phyloP scores from a whole-genome alignment of 2,329 filamentous ascomycete species.

The Aspergillus bombycis region DNA sequence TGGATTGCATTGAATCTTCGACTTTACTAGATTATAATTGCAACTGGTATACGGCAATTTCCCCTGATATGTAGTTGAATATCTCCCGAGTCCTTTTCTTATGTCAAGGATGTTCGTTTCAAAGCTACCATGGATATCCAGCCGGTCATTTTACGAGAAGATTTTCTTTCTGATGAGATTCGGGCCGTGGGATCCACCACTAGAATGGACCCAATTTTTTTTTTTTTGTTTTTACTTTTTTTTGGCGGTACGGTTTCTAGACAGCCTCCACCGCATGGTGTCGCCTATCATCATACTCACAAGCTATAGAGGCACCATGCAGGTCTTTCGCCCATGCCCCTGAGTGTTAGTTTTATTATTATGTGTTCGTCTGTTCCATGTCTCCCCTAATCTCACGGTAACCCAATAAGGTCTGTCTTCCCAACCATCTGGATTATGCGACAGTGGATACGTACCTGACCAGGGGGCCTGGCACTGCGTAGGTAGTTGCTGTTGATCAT shows the following conservation, averaged over 20 bases:
- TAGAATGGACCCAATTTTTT: background rate
- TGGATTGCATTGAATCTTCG: background rate
- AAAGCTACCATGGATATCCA: background rate
- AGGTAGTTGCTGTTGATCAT: background rate
- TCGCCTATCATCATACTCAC: background rate
- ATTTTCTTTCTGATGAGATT: background rate
- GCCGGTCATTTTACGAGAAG: background rate
- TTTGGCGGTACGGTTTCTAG: background rate
- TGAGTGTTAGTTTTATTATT: background rate
- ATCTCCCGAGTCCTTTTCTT: background rate
- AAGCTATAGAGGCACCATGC: background rate
- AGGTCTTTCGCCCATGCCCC: background rate
- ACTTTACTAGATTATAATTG: background rate
- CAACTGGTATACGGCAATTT: background rate
- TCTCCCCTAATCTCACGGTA: background rate
- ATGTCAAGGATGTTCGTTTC: background rate
- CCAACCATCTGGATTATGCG: background rate
- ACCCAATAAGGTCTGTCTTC: background rate
- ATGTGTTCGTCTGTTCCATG: background rate
- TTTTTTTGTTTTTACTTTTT: background rate
- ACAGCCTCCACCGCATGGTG: background rate
- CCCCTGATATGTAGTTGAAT: background rate
- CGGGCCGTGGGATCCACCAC: too few relatives aligned
- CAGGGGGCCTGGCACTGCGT: background rate
- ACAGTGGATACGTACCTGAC: background rate